Evolutionary conservation across 495 filamentous ascomycete genomes (phyloP), one percentile per base, ranked within the genome.

Genomic region (Alectoria sarmentosa): DNA sequence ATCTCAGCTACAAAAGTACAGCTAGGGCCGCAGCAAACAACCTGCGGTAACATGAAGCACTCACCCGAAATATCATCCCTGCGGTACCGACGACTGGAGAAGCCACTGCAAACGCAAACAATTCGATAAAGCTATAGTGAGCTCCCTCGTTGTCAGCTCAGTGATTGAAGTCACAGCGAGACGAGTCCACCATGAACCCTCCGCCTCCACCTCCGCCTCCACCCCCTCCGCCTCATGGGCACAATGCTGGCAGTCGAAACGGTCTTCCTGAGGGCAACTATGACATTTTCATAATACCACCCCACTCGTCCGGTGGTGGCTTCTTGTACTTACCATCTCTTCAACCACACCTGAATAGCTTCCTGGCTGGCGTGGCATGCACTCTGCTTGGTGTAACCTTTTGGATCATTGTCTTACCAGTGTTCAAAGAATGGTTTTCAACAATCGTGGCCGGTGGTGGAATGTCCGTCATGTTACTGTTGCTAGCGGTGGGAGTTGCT

Each of bases 221-320:
- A 32, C 82, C 82, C 44, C 83, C 84, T 28, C 88, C 86, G 66
- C 85, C 86, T 41, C 89, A 92, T 75, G 88, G 88, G 74, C 80
- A 83, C 58, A 84, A 80, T 60, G 84, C 86, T 60, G 80, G 86
- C 66, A 83, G 75, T 41, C 79, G 78, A 69, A 76, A 77, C 36
- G 88, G 86, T 62, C 80, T 95, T 4, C 91, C 90, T 1, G 76
- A 84, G 0, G 90, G 91, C 37, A 91, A 92, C 72, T 98, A 95
- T 78, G 93, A 98, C 76, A 95, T 97, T 76, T 97, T 97, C 77
- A 87, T 98, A 69, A 91, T 98, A 64, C 93, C 94, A 4, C 90
- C 90, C n/a, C 90, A 97, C 71, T 92, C 91, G 13, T 83, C 92
- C 17, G 94, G 94, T 65, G 83, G 85, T 0, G 94, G 94, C 15